Conservation (phyloP, 202 grass and related monocot species). For the Alloteropsis angusta region DNA sequence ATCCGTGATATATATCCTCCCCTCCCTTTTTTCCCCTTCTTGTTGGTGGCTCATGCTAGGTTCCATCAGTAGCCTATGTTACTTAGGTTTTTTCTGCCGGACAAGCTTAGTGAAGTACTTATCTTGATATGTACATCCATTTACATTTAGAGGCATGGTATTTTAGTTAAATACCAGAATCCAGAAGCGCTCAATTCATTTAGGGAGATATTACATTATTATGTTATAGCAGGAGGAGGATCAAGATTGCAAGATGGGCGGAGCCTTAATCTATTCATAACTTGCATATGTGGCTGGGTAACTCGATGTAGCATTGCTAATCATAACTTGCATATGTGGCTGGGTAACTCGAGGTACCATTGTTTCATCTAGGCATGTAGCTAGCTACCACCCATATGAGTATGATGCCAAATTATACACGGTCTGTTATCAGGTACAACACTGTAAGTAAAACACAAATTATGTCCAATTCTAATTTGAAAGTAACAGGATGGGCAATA, state of each 20-base stretch:
- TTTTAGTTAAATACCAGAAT: background rate
- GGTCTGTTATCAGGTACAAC: background rate
- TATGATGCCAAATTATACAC: background rate
- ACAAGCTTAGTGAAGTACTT: background rate
- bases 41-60: too few relatives aligned
- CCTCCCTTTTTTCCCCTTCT: too few relatives aligned
- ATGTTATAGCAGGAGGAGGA: background rate
- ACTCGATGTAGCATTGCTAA: background rate
- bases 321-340: background rate
- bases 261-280: background rate
- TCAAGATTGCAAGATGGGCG: background rate
- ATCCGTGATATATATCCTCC: too few relatives aligned
- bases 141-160: background rate
- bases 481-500: conserved; percentile 79
- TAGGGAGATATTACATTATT: background rate
- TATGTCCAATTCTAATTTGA: background rate
- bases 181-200: background rate
- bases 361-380: background rate
- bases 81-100: background rate
- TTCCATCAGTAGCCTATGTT: background rate
- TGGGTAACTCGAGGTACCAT: background rate
- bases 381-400: background rate
- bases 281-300: background rate
- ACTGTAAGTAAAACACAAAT: background rate
- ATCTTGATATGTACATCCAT: background rate